Evolutionary conservation across 352 stramenopile species (phyloP), one percentile per base, ranked within the genome.

Genomic region (Phytophthora syringae): DNA sequence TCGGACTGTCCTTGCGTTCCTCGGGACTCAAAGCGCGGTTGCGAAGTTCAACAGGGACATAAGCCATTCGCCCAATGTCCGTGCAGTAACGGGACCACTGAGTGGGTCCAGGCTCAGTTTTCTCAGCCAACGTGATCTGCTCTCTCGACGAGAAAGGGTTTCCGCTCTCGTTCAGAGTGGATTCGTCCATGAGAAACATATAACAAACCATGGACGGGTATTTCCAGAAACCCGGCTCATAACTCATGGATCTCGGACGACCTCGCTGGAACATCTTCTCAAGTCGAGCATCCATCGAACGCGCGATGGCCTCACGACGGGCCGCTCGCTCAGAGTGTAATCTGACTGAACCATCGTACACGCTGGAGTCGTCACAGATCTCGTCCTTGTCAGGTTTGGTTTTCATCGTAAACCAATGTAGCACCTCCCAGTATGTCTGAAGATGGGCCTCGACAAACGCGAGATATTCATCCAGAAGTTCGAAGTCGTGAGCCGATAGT

Each of bases 381-480:
- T 56, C 50, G 5, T 32, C 16, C 27, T 25, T n/a, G 21, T 16
- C 28, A 3, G 25, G n/a, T 13, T 44, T 52, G 28, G 7, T 39
- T n/a, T 44, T 45, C 16, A 63, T 37, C 3, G 15, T 27, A 1
- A 64, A 12, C 45, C 56, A 57, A 24, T 57, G 45, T 7, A 44
- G 25, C 1, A 51, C 18, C 5, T 64, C 45, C 32, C 25, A 64
- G 16, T 57, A 64, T 7, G 24, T 45, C 2, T 40, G 22, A 11
- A 18, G n/a, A 6, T 64, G 15, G 10, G 21, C 27, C 11, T 32
- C 2, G 0, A 56, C 16, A 11, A 39, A 47, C 4, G 5, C 2
- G 11, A 52, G 4, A 18, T 60, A 39, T 5, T 44, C 12, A 5
- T 30, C 20, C 5, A 60, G n/a, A 7, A 30, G 5, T 5, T 0